A percentile compares a stretch with the other conserved stretches of the same genome.
These are phyloP conservation scores for Venturia pyrina DNA, from an alignment of 2,329 filamentous ascomycete species.

Conservation along the genomic window DNA sequence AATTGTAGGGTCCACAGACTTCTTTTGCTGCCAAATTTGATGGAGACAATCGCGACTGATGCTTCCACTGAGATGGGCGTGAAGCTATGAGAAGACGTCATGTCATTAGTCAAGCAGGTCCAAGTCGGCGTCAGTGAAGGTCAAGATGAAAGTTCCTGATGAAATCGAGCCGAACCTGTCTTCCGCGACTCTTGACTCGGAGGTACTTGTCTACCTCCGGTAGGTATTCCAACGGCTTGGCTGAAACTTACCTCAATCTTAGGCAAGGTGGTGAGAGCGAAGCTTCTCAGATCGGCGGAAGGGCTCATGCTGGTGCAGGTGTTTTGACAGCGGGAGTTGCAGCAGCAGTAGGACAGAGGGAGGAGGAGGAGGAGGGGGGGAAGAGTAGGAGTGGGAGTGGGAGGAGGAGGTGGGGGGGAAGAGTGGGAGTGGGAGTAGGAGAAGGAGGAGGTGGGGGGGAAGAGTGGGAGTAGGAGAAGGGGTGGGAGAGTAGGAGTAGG, in stretches of 20 bases:
- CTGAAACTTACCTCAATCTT: constrained; percentile 14
- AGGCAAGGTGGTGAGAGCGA: constrained; percentile 3
- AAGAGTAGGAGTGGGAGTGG: too few species aligned
- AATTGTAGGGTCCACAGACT: constrained; percentile 38
- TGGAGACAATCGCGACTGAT: constrained; percentile 64
- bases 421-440: too few species aligned
- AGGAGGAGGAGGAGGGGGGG: too few species aligned
- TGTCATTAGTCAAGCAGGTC: not conserved
- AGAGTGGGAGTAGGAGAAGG: too few species aligned
- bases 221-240: not conserved
- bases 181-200: not conserved
- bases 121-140: not conserved
- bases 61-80: constrained; percentile 71
- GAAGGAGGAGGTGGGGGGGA: too few species aligned
- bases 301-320: not conserved
- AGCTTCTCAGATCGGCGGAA: not conserved
- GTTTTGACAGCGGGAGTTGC: too few species aligned
- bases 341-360: too few species aligned
- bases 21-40: constrained; percentile 59
- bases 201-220: too few species aligned
- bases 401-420: too few species aligned
- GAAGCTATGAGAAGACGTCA: constrained; percentile 43
- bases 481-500: too few species aligned
- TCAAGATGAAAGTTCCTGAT: too few species aligned
- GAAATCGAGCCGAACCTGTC: not conserved